Evolutionary conservation across 176 grass and related monocot genomes (phyloP), one percentile per base, ranked within the genome.

Genomic region (Aegilops sharonensis): DNA sequence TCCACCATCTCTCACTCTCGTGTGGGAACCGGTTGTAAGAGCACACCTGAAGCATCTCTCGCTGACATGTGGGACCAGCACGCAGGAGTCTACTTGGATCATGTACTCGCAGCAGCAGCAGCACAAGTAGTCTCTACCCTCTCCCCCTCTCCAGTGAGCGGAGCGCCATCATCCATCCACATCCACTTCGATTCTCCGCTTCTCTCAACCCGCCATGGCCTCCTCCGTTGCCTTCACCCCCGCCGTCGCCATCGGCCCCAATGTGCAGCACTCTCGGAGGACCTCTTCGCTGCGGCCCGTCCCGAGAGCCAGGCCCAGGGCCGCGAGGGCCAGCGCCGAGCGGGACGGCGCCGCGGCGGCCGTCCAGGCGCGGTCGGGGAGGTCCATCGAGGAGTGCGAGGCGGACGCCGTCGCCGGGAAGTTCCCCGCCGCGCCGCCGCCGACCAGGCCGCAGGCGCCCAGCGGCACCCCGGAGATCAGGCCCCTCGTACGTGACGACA

Each of bases 361-460:
- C 11, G 62, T 95, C 30, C 95, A 89, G 87, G 87, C 71, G 21
- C 90, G 79, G 48, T 91, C 92, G n/a, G 87, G 90, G 56, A 68
- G 86, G 89, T 94, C 82, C 57, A 92, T 95, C 31, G 93, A 98
- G 87, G 96, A 98, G 78, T 98, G 93, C 24, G 96, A 98, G 86
- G 93, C 93, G 11, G 96, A 91, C 30, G 96, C 96, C 69, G 97
- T 94, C 17, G 91, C 92, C 11, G 94, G 94, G 59, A 94, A 54
- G 18, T 94, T 98, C 85, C 89, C 92, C 25, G 92, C 80, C 61
- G 88, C 94, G 17, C 94, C 90, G 9, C 88, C 78, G 14, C 62
- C 84, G 65, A 64, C 75, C 25, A 91, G 82, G 61, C 97, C 96
- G 20, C 68, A 78, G 77, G 71, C 62, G 4, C 96, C 96, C n/a